Evolutionary conservation across 805 yeast genomes (phyloP), one percentile per base, ranked within the genome.

Genomic region (Teunomyces barrocoloradensis): DNA sequence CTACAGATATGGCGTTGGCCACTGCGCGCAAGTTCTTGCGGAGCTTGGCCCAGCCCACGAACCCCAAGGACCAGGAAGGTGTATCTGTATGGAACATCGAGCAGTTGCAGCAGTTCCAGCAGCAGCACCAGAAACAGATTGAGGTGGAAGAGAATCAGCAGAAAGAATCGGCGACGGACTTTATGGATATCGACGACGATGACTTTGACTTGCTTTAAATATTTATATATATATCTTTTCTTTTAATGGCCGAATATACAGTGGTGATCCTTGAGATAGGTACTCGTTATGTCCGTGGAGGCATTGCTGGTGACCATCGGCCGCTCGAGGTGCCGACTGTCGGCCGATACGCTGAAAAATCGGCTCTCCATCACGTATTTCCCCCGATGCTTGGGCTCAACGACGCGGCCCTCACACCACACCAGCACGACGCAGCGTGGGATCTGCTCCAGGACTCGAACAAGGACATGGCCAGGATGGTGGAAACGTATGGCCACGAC

Each of bases 1-100:
- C 97, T 0, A 94, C 97, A 0, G 99, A 94, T 69, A 92, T 94
- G 97, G 97, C 98, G 0, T 77, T 94, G 45, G 96, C 98, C 0
- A 84, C 87, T 48, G 96, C 98, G 1, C 91, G 89, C 65, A 91
- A 89, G 67, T 94, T 94, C 61, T 73, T 94, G 63, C 75, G 98
- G 57, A 85, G 90, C 1, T 81, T 91, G 80, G 98, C 99, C 0
- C 99, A 94, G 65, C 98, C 98, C 0, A 75, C 88, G 0, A 82
- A 90, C 61, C 86, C 88, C 1, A 83, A 85, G 52, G 97, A 92
- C 61, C 95, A 87, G 64, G 96, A 90, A 58, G 97, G 97, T 45
- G 85, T 91, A 3, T 86, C 96, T 6, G 96, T 94, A 12, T 92
- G 98, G 99, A 85, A 85, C 48, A 52, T 82, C 23, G 85, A 82